phyloP scores from a whole-genome alignment of 2,329 filamentous ascomycete species.

The Aspergillus intermedius region DNA sequence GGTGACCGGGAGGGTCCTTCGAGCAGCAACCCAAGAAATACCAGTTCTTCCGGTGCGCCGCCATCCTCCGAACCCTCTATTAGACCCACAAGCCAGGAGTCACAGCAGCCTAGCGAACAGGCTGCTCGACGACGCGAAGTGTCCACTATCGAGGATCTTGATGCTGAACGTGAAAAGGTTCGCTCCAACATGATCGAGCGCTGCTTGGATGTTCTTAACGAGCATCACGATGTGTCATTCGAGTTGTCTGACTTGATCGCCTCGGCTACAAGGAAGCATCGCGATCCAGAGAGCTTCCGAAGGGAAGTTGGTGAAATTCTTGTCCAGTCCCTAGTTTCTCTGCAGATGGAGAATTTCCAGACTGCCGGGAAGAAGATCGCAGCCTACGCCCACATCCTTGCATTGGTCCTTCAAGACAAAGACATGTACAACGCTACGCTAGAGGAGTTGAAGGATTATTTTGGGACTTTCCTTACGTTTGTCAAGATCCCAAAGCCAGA shows the following conservation, averaged over 20 bases:
- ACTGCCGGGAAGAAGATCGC: constrained; percentile 64
- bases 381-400: constrained; percentile 86
- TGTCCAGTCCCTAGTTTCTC: constrained; percentile 70
- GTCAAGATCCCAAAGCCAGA: constrained; percentile 59
- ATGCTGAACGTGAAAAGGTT: constrained; percentile 65
- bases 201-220: constrained; percentile 81
- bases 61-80: constrained; percentile 15
- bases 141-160: constrained; percentile 67
- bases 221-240: constrained; percentile 81
- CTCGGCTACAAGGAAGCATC: constrained; percentile 59
- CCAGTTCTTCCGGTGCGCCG: constrained; percentile 6
- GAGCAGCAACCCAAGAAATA: constrained; percentile 11
- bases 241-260: constrained; percentile 83
- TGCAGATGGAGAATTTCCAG: constrained; percentile 52
- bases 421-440: constrained; percentile 73
- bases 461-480: constrained; percentile 69
- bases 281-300: constrained; percentile 51
- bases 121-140: constrained; percentile 26
- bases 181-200: constrained; percentile 77
- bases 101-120: constrained; percentile 18
- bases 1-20: constrained; percentile 19
- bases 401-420: constrained; percentile 75
- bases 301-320: constrained; percentile 76
- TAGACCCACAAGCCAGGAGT: constrained; percentile 13
- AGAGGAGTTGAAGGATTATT: constrained; percentile 67